Evolutionary conservation across 345 rosid species (phyloP).

Genomic region (Ceriops decandra): DNA sequence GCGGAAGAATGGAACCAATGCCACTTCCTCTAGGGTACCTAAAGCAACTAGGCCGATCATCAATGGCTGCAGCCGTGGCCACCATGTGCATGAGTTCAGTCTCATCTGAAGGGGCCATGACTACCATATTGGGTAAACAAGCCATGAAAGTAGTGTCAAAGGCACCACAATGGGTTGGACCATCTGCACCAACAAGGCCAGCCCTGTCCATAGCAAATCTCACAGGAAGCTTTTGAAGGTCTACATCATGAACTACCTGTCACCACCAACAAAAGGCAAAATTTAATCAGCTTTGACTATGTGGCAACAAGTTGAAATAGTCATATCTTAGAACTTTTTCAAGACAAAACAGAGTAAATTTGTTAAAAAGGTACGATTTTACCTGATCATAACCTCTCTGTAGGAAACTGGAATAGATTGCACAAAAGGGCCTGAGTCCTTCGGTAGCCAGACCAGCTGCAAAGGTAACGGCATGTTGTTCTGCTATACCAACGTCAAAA

Average conservation of each 20-base stretch:
- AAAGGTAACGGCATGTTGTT: conserved; percentile 52
- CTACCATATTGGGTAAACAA: conserved; percentile 57
- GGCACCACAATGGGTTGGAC: conserved; percentile 55
- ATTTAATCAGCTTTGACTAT: not conserved
- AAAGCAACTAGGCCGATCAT: conserved; percentile 50
- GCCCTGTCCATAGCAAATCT: conserved; percentile 50
- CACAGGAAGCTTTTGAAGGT: conserved; percentile 53
- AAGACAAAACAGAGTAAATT: not conserved
- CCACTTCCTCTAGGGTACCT: conserved; percentile 56
- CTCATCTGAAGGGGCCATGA: conserved; percentile 54
- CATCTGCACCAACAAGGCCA: conserved; percentile 53
- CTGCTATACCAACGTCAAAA: conserved; percentile 54
- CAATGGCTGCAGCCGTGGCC: conserved; percentile 48
- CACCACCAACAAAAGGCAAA: not conserved
- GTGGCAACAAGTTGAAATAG: no score
- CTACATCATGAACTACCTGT: conserved; percentile 54
- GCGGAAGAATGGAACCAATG: conserved; percentile 37
- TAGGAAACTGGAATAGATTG: conserved; percentile 52
- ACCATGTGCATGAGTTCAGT: conserved; percentile 59
- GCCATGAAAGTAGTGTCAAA: conserved; percentile 56
- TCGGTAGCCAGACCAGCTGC: conserved; percentile 56
- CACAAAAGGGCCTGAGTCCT: conserved; percentile 52
- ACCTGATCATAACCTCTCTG: conserved; percentile 57
- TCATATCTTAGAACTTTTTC: no score
- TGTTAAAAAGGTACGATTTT: not conserved